Evolutionary conservation across 2,329 filamentous ascomycete species (phyloP).

Genomic region (Pseudodiploospora longispora): DNA sequence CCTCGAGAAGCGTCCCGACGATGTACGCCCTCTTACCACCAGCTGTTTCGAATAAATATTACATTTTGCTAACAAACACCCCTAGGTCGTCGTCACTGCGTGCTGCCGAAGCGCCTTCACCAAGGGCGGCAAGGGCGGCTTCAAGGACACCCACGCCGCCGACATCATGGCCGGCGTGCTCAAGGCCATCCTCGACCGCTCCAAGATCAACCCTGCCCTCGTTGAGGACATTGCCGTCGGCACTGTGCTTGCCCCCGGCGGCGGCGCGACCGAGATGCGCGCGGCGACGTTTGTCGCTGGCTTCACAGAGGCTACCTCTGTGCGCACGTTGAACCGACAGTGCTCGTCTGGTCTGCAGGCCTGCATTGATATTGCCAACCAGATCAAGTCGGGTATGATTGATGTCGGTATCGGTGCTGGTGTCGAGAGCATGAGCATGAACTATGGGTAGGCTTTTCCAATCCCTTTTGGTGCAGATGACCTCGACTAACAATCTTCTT

Average conservation of each 20-base stretch:
- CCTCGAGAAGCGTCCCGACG: conserved; percentile 58
- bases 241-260: conserved; percentile 83
- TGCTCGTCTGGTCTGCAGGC: conserved; percentile 91
- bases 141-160: conserved; percentile 87
- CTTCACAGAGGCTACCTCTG: conserved; percentile 77
- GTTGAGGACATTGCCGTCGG: conserved; percentile 93
- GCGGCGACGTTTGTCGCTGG: conserved; percentile 85
- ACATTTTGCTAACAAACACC: neutral
- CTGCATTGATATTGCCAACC: conserved; percentile 88
- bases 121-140: conserved; percentile 84
- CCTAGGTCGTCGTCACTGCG: conserved; percentile 80
- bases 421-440: conserved; percentile 89
- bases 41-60: neutral
- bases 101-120: conserved; percentile 88
- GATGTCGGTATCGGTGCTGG: conserved; percentile 90
- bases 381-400: conserved; percentile 86
- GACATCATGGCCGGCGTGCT: conserved; percentile 82
- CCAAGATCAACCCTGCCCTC: conserved; percentile 75
- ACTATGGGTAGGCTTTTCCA: conserved; percentile 68
- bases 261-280: conserved; percentile 93
- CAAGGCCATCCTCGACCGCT: conserved; percentile 72
- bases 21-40: conserved; percentile 36
- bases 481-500: conserved; percentile 4
- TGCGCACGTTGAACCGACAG: conserved; percentile 85
- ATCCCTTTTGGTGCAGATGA: neutral